Conservation (phyloP, 1,139 yeast species). For the Ogataea hybrid region DNA sequence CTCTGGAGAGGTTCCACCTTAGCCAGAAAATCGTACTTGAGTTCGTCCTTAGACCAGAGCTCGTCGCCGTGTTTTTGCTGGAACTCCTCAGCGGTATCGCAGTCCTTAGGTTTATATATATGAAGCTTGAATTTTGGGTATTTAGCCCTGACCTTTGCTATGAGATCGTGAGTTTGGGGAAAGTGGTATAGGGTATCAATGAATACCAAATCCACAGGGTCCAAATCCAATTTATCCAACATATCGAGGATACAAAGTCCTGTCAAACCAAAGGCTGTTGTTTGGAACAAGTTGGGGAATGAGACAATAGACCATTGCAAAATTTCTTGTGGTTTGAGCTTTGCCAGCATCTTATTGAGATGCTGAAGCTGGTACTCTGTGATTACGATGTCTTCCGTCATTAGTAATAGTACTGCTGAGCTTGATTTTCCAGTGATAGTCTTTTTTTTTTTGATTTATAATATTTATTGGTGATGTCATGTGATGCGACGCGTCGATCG, state of each 20-base stretch:
- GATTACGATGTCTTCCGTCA: slow-evolving; percentile 24
- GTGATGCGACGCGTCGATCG: slow-evolving; percentile 17
- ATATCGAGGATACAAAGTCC: slow-evolving; percentile 89
- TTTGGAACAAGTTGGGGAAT: slow-evolving; percentile 80
- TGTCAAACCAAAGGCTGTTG: slow-evolving; percentile 93
- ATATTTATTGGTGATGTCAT: slow-evolving; percentile 17
- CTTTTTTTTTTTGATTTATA: slow-evolving; percentile 1
- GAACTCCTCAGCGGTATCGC: slow-evolving; percentile 62
- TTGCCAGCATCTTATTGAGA: slow-evolving; percentile 58
- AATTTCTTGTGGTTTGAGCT: slow-evolving; percentile 66
- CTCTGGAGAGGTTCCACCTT: slow-evolving; percentile 93
- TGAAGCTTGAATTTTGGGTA: slow-evolving; percentile 58
- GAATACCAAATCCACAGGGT: slow-evolving; percentile 71
- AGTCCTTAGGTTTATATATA: slow-evolving; percentile 63
- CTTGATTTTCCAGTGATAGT: neutral
- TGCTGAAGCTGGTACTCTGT: slow-evolving; percentile 53
- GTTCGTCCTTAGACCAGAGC: slow-evolving; percentile 83
- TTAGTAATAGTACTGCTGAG: neutral
- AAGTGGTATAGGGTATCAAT: slow-evolving; percentile 91
- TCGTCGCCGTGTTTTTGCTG: slow-evolving; percentile 64
- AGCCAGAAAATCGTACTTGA: slow-evolving; percentile 77
- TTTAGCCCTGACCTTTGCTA: slow-evolving; percentile 51
- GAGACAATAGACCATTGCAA: slow-evolving; percentile 79
- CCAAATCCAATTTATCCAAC: slow-evolving; percentile 52
- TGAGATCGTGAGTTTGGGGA: slow-evolving; percentile 84